A percentile compares a stretch with the other conserved stretches of the same genome.
Conservation (phyloP, 1,139 yeast species). For the Taiozyma sp. region DNA sequence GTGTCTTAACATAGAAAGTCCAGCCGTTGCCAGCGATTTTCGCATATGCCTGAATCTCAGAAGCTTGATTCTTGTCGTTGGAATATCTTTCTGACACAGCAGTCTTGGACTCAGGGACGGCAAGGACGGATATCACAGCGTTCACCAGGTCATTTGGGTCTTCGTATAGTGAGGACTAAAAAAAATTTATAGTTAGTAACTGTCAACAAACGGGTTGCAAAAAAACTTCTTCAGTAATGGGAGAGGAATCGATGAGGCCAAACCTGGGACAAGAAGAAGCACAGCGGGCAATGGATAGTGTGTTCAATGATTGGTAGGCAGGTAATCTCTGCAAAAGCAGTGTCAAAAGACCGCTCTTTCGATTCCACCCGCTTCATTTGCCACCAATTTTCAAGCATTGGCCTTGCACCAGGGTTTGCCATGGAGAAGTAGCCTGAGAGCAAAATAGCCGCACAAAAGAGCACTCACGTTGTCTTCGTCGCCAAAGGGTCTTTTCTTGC, state of each 20-base stretch:
- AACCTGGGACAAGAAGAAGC: not conserved
- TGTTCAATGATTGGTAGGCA: not conserved
- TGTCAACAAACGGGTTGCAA: not conserved
- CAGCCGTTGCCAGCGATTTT: conserved; percentile 90
- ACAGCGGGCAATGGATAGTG: not conserved
- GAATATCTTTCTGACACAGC: conserved; percentile 44
- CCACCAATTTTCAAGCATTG: not conserved
- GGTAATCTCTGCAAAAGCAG: no score
- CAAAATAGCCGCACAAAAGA: not conserved
- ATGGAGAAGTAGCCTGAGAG: not conserved
- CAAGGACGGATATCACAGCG: conserved; percentile 37
- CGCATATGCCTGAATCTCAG: conserved; percentile 94
- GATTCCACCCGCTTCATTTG: not conserved
- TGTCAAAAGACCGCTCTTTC: not conserved
- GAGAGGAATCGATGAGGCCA: not conserved
- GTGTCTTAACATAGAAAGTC: conserved; percentile 89
- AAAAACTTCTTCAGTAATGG: not conserved
- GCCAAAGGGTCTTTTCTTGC: conserved; percentile 1
- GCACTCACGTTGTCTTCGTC: conserved; percentile 3
- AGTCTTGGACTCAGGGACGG: conserved; percentile 38
- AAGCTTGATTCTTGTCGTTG: conserved; percentile 69
- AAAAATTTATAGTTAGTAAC: not conserved
- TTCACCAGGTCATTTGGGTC: conserved; percentile 35
- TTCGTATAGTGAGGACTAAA: conserved; percentile 13
- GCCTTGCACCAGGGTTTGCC: not conserved